These are phyloP conservation scores for Microstroma glucosiphilum DNA, from an alignment of 1,284 basidiomycete genomes.

Conservation along the genomic window DNA sequence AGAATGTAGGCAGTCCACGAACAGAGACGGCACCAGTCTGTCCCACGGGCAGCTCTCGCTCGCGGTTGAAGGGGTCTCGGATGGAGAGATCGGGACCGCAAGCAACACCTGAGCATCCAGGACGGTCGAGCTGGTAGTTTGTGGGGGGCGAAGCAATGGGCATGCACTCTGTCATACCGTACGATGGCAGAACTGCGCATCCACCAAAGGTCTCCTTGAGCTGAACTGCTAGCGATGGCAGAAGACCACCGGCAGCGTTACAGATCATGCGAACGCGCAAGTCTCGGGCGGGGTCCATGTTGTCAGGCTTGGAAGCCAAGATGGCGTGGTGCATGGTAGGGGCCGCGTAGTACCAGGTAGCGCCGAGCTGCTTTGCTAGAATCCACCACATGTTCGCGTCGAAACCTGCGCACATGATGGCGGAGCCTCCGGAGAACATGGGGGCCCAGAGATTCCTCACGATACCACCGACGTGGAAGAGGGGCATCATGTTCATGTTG, in stretches of 20 bases:
- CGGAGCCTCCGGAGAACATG: constrained; percentile 46
- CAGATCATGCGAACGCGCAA: constrained; percentile 49
- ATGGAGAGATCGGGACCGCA: constrained; percentile 49
- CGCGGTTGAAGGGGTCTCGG: constrained; percentile 47
- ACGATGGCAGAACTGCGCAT: constrained; percentile 48
- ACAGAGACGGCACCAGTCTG: constrained; percentile 49
- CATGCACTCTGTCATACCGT: constrained; percentile 52
- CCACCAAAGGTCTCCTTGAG: constrained; percentile 46
- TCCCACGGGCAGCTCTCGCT: constrained; percentile 42
- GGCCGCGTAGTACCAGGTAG: constrained; percentile 50
- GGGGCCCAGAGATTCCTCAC: constrained; percentile 49
- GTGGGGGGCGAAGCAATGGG: constrained; percentile 50
- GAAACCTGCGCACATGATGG: constrained; percentile 50
- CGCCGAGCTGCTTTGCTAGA: constrained; percentile 44
- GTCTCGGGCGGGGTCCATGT: constrained; percentile 34
- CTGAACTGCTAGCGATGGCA: constrained; percentile 47
- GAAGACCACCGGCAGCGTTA: constrained; percentile 49
- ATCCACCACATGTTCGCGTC: constrained; percentile 49
- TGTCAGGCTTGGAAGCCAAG: constrained; percentile 43
- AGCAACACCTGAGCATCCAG: constrained; percentile 48
- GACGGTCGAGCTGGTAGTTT: constrained; percentile 49
- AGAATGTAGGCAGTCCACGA: constrained; percentile 47
- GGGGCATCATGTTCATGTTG: constrained; percentile 52
- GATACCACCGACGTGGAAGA: constrained; percentile 51
- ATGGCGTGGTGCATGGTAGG: constrained; percentile 52